Base-by-base conservation (phyloP, 805 yeast species). In the Metschnikowia santaceciliae region DNA sequence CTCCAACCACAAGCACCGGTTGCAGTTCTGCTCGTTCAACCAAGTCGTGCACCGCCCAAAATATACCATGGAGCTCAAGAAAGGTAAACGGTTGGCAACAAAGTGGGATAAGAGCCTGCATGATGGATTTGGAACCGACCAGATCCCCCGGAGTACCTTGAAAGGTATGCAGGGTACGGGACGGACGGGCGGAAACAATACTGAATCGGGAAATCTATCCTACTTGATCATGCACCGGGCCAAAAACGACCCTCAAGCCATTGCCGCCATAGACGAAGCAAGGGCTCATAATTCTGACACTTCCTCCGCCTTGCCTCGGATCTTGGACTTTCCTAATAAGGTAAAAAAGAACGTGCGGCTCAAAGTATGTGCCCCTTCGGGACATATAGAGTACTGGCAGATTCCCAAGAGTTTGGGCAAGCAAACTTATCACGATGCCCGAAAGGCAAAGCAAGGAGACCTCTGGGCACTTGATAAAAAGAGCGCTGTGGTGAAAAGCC, bases 381-480 rank as follows among this genome's bases (percentile, higher is more conserved):
- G 97, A 1, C 77, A 79, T 43, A 68, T 92, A 40, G 97, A 92
- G 68, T 82, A 84, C 52, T 90, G 97, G 96, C 84, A 84, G 14
- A 79, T 94, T 2, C 86, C 97, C 0, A 87, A 84, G 64, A 83
- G 95, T 17, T 75, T 80, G 49, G 87, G 89, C 5, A 81, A 82
- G 54, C 86, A 81, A 54, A 81, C 75, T 2, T 94, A 89, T 59
- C 95, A 88, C 62, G 98, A 94, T 71, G 96, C 96, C 0, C 77
- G 97, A 49, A 92, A 94, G 65, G 81, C 89, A 0, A 68, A 67
- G n/a, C 79, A 80, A 62, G 96, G 97, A 20, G 99, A 94, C 64
- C 68, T 84, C 47, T 94, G 98, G 99, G 84, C 87, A 1, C 61
- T 65, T 49, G 74, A 67, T 8, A 66, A 66, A 57, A 74, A 74